phyloP scores from a whole-genome alignment of 2,329 filamentous ascomycete species.

The Rugonectria rugulosa region DNA sequence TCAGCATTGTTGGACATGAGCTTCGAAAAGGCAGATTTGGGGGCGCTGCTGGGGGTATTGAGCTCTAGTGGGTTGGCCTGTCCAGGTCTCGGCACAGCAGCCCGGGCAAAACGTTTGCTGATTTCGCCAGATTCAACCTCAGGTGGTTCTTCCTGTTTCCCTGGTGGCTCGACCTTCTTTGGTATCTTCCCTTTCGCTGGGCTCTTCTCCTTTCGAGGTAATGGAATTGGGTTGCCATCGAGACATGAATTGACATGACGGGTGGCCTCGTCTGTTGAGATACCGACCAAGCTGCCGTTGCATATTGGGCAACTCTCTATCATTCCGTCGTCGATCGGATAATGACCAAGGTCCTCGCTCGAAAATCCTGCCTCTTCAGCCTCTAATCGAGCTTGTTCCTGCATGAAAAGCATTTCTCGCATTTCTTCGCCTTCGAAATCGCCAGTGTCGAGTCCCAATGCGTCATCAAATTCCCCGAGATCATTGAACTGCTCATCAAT shows the following conservation, averaged over 20 bases:
- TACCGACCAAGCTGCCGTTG: constrained; percentile 65
- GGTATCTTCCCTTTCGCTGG: too few species aligned
- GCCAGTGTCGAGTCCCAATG: constrained; percentile 66
- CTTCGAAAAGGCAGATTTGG: constrained; percentile 83
- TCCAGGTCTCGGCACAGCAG: constrained; percentile 76
- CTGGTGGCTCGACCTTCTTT: too few species aligned
- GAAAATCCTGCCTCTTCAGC: constrained; percentile 60
- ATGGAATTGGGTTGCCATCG: constrained; percentile 76
- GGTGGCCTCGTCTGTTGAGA: constrained; percentile 72
- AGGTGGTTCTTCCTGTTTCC: constrained; percentile 19
- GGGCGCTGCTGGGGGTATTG: constrained; percentile 45
- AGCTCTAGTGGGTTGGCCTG: constrained; percentile 81
- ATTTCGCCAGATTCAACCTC: constrained; percentile 49
- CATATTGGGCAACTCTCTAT: constrained; percentile 78
- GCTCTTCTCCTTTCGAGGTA: constrained; percentile 47
- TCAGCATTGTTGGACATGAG: constrained; percentile 94
- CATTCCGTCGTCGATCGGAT: constrained; percentile 42
- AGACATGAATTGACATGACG: constrained; percentile 93
- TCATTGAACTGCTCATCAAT: constrained; percentile 45
- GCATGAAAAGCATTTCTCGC: constrained; percentile 74
- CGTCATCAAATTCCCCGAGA: constrained; percentile 45
- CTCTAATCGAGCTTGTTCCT: constrained; percentile 74
- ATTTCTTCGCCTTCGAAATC: constrained; percentile 69
- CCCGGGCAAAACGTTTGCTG: constrained; percentile 69
- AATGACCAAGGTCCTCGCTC: constrained; percentile 45